Percentiles rank a stretch among this genome's conserved stretches.
These are phyloP conservation scores for Diaporthe sp. DNA, from an alignment of 2,329 filamentous ascomycete species.

Conservation along the genomic window DNA sequence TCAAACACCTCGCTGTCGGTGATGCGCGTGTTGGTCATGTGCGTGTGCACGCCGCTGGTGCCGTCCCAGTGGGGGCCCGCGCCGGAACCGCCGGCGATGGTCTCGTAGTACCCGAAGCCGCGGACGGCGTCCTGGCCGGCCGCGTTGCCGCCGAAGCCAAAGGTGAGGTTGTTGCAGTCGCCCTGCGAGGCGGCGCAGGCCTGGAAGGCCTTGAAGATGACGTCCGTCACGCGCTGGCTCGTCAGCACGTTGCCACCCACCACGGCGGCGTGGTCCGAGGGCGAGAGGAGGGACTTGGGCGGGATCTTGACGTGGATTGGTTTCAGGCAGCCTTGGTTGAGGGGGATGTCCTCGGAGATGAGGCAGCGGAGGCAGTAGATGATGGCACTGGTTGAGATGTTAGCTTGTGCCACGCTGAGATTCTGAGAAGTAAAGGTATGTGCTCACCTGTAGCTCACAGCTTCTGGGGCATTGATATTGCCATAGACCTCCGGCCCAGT, in stretches of 20 bases:
- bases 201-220: constrained; percentile 84
- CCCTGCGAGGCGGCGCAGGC: constrained; percentile 86
- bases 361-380: constrained; percentile 88
- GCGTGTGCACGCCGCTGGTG: constrained; percentile 82
- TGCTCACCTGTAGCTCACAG: constrained; percentile 74
- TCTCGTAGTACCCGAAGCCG: constrained; percentile 91
- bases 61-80: constrained; percentile 82
- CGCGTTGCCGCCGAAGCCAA: constrained; percentile 81
- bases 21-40: constrained; percentile 90
- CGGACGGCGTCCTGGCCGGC: constrained; percentile 69
- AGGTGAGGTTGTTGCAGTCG: constrained; percentile 88
- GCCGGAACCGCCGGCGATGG: constrained; percentile 83
- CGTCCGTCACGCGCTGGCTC: constrained; percentile 84
- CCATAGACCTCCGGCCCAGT: constrained; percentile 83
- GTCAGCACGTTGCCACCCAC: constrained; percentile 89
- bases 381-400: constrained; percentile 68
- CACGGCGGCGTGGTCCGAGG: constrained; percentile 82
- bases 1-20: constrained; percentile 87
- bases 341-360: constrained; percentile 84
- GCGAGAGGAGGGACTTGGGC: constrained; percentile 79
- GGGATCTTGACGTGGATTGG: constrained; percentile 84
- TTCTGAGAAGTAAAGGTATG: background rate
- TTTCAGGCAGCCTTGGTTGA: constrained; percentile 87
- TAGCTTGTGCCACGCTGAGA: constrained; percentile 40
- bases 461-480: constrained; percentile 84